These are phyloP conservation scores for Trichoderma asperellum DNA, from an alignment of 2,329 filamentous ascomycete species.

Conservation along the genomic window DNA sequence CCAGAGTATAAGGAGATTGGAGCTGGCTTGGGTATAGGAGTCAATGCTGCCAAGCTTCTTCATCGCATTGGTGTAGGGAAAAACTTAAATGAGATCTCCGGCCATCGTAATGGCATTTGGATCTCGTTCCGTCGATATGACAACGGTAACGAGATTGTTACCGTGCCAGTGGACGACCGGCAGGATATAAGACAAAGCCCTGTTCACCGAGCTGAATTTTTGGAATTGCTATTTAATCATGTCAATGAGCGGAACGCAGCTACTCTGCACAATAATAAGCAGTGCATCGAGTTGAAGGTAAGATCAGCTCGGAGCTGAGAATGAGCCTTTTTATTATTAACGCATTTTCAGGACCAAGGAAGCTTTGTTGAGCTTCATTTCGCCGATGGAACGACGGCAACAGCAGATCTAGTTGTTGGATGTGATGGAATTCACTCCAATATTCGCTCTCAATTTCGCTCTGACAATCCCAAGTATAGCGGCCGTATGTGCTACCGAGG, in stretches of 20 bases:
- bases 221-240: background rate
- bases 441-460: constrained; percentile 20
- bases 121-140: constrained; percentile 18
- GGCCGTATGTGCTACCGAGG: constrained; percentile 24
- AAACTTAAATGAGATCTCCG: constrained; percentile 15
- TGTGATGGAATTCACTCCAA: constrained; percentile 35
- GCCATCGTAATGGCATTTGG: constrained; percentile 19
- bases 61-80: constrained; percentile 15
- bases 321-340: background rate
- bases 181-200: constrained; percentile 20
- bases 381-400: constrained; percentile 28
- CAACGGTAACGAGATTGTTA: constrained; percentile 16
- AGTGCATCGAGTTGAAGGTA: constrained; percentile 18
- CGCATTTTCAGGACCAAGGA: constrained; percentile 9
- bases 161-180: constrained; percentile 9
- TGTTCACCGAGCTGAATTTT: constrained; percentile 16
- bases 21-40: constrained; percentile 16
- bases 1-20: constrained; percentile 20
- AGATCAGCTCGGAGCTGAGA: background rate
- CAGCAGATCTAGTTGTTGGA: constrained; percentile 33
- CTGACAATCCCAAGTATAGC: constrained; percentile 20
- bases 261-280: constrained; percentile 13
- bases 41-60: constrained; percentile 22
- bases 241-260: constrained; percentile 20
- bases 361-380: constrained; percentile 23